Percentiles rank a stretch among this genome's conserved stretches.
Conservation (phyloP, 2,329 filamentous ascomycete species). For the Gremmenia infestans region DNA sequence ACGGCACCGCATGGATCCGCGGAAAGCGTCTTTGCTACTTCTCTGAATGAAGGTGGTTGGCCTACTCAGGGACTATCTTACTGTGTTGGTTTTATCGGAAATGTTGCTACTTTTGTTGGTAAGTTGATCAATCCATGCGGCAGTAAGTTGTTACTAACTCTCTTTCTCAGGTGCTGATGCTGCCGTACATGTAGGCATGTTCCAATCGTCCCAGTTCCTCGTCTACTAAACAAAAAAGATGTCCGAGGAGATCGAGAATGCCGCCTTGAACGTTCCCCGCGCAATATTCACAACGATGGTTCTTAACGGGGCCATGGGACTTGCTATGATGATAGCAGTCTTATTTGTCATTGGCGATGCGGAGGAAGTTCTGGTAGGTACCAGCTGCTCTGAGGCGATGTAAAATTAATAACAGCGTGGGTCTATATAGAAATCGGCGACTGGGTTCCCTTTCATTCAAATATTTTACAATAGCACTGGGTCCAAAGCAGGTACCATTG, state of each 20-base stretch:
- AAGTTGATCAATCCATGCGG: constrained; percentile 9
- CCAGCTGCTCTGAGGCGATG: too few species aligned
- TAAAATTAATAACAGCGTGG: too few species aligned
- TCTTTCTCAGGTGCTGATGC: constrained; percentile 28
- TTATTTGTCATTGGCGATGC: constrained; percentile 49
- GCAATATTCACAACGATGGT: constrained; percentile 44
- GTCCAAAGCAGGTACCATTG: constrained; percentile 34
- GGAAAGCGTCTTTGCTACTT: constrained; percentile 37
- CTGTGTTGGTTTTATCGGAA: constrained; percentile 40
- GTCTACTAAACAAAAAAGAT: constrained; percentile 21
- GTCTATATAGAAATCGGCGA: constrained; percentile 38
- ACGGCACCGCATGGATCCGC: constrained; percentile 27
- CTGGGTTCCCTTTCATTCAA: constrained; percentile 52
- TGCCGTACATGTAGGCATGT: constrained; percentile 22
- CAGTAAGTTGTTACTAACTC: too few species aligned
- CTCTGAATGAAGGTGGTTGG: constrained; percentile 40
- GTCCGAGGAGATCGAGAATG: constrained; percentile 42
- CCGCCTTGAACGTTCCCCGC: constrained; percentile 43
- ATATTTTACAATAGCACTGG: constrained; percentile 44
- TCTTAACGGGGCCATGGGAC: constrained; percentile 46
- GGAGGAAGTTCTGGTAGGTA: constrained; percentile 18
- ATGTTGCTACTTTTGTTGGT: constrained; percentile 35
- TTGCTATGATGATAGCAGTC: constrained; percentile 49
- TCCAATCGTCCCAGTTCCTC: too few species aligned
- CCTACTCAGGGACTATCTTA: constrained; percentile 40